A percentile compares a stretch with the other conserved stretches of the same genome.
These are phyloP conservation scores for Aurantiochytrium sp. DNA, from an alignment of 108 stramenopile species.

Conservation along the genomic window DNA sequence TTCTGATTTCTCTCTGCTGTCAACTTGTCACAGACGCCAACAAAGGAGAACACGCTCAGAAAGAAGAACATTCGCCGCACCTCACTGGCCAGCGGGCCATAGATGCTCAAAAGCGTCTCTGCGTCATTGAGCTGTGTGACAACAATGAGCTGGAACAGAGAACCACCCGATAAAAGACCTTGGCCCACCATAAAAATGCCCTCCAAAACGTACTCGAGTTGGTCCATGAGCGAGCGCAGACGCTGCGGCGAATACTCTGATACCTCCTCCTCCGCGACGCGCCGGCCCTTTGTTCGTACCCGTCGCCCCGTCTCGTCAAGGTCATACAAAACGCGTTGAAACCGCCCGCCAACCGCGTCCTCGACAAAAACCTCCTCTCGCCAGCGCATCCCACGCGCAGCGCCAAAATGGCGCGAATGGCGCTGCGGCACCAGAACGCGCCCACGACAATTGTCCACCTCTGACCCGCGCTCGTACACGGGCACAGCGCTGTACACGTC, in stretches of 20 bases:
- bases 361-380: slow-evolving; percentile 1
- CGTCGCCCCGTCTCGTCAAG: neutral
- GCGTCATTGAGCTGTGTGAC: neutral
- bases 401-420: neutral
- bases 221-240: neutral
- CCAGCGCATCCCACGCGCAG: neutral
- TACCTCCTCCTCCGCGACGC: neutral
- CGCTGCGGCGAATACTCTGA: slow-evolving; percentile 1
- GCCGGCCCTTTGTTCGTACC: neutral
- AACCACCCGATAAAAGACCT: neutral
- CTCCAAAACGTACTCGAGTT: neutral
- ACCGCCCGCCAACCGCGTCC: neutral
- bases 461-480: neutral
- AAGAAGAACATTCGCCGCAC: slow-evolving; percentile 18
- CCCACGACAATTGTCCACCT: neutral
- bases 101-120: neutral
- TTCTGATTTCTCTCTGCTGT: neutral
- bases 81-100: neutral
- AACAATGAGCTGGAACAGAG: neutral
- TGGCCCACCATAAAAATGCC: neutral
- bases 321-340: neutral
- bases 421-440: neutral
- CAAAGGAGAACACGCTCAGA: neutral
- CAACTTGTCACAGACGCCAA: slow-evolving; percentile 7
- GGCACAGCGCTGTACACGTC: neutral